These are phyloP conservation scores for Westerdykella ornata DNA, from an alignment of 2,329 filamentous ascomycete genomes.

Conservation along the genomic window DNA sequence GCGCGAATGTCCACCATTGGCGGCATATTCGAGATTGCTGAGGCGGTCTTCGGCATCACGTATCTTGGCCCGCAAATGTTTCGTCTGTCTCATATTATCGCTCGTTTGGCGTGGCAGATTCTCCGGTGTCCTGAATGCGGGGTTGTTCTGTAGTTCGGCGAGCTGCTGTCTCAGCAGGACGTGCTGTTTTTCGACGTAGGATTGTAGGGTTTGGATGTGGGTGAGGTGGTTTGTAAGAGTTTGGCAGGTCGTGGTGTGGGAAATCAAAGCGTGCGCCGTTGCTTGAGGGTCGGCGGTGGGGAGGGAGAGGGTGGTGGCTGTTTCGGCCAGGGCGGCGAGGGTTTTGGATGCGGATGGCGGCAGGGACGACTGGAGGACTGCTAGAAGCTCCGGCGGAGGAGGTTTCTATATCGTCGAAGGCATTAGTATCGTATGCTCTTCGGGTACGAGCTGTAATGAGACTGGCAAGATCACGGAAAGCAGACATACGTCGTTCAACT, in stretches of 20 bases:
- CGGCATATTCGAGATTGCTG: constrained; percentile 8
- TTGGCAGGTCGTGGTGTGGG: constrained; percentile 26
- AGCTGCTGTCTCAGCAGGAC: constrained; percentile 26
- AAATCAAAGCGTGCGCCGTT: constrained; percentile 33
- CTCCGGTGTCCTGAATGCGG: constrained; percentile 43
- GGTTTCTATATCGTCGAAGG: neutral
- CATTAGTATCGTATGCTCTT: neutral
- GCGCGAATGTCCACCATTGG: neutral
- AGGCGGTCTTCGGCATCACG: constrained; percentile 52
- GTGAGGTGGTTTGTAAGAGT: constrained; percentile 27
- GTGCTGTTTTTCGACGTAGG: constrained; percentile 30
- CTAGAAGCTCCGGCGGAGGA: constrained; percentile 15
- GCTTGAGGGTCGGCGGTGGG: constrained; percentile 20
- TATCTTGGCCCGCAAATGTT: constrained; percentile 58
- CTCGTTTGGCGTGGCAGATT: constrained; percentile 62
- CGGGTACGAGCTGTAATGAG: no score
- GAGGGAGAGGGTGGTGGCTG: constrained; percentile 33
- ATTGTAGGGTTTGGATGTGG: constrained; percentile 30
- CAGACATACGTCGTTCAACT: constrained; percentile 41
- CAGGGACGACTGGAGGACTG: constrained; percentile 19
- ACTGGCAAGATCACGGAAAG: no score
- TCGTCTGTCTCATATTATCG: constrained; percentile 64
- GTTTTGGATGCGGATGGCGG: constrained; percentile 24
- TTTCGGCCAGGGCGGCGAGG: constrained; percentile 34
- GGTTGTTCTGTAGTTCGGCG: constrained; percentile 22